Evolutionary conservation across 192 early-diverging fungal genomes (phyloP), one percentile per base, ranked within the genome.

Genomic region (Coemansia sp.): DNA sequence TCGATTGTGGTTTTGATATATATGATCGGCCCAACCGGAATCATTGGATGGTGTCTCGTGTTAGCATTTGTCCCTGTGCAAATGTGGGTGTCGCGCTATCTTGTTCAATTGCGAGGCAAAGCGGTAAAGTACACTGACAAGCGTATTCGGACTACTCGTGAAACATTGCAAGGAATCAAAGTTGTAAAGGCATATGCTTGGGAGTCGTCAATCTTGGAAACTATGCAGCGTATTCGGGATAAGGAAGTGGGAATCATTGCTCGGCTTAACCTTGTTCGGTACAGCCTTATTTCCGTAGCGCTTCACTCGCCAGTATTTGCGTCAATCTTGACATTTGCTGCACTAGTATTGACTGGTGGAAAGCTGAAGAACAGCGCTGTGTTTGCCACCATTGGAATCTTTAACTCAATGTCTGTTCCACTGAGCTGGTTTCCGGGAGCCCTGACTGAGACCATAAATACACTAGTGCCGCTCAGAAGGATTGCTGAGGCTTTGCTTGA

Each of bases 161-260:
- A 80, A 41, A 57, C 77, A 1, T 35, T 94, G 25, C 87, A 87
- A 48, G 88, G 87, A 2, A 86, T 90, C 27, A 79, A 76, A 50
- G 83, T 85, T 25, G 86, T 91, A 32, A 91, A 91, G 65, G 84
- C 84, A 17, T 91, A 86, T 72, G 87, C 85, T 17, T 90, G 85
- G 85, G 84, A 85, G 21, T 48, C 62, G 7, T 64, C 72, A 8
- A 65, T 82, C 9, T 58, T 69, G 6, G 59, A 68, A 24, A 66
- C 21, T 6, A 70, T 82, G 17, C 53, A 66, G 32, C 37, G 63
- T 24, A 59, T 70, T 21, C 79, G 79, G 51, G 43, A 45, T 25
- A 72, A 70, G 37, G 79, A 82, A 50, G 24, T 69, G 5, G n/a
- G 17, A 12, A 19, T 70, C 1, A 76, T 82, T 65, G 73, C 69